Percentiles rank a stretch among this genome's conserved stretches.
phyloP scores from a whole-genome alignment of 148 eudicot genomes.

The Rhododendron griersonianum region DNA sequence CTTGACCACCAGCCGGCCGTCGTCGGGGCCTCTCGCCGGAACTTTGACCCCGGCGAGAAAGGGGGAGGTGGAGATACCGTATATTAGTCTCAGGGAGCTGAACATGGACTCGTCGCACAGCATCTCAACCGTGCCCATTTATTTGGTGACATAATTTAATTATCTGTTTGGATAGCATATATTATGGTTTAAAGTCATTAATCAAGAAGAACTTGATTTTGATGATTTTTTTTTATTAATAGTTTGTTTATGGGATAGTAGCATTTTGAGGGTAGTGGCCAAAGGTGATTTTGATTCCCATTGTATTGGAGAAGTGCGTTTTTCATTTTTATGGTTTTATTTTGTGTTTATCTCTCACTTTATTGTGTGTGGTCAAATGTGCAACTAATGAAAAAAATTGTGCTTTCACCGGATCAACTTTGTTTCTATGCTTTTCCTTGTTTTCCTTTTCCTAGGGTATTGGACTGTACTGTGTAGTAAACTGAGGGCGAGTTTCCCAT shows the following conservation, averaged over 20 bases:
- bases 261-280: background rate
- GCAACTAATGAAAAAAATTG: background rate
- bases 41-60: conserved; percentile 24
- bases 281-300: background rate
- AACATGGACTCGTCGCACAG: conserved; percentile 48
- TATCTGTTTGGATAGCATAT: background rate
- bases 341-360: background rate
- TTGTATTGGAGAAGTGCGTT: background rate
- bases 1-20: conserved; percentile 43
- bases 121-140: conserved; percentile 68
- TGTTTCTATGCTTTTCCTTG: background rate
- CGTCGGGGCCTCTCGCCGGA: conserved; percentile 56
- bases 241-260: background rate
- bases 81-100: conserved; percentile 63
- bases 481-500: no score
- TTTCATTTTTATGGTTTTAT: background rate
- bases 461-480: no score
- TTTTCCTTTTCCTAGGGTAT: background rate
- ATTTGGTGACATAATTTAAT: conserved; percentile 56
- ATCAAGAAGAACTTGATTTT: background rate
- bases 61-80: conserved; percentile 51
- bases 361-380: background rate
- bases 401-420: no score
- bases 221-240: background rate
- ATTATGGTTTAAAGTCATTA: background rate